Evolutionary conservation across 2,329 filamentous ascomycete genomes (phyloP).

Genomic region (Aspergillus nomiae): DNA sequence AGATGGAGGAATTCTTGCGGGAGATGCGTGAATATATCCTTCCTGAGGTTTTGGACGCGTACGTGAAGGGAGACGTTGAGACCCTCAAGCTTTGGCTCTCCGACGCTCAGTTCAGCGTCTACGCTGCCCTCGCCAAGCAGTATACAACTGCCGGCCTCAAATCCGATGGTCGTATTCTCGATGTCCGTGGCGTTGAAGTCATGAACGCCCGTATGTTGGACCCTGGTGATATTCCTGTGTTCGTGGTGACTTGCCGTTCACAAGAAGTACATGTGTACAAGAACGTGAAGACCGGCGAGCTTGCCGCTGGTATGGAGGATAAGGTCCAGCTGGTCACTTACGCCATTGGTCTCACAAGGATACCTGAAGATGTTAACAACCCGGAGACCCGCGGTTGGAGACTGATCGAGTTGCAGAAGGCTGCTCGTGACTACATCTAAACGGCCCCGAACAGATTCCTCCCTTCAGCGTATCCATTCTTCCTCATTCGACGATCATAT

Average conservation of each 20-base stretch:
- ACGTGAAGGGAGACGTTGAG: conserved; percentile 92
- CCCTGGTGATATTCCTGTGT: conserved; percentile 69
- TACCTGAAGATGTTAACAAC: conserved; percentile 95
- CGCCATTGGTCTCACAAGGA: conserved; percentile 90
- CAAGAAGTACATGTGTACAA: conserved; percentile 98
- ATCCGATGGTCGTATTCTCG: conserved; percentile 90
- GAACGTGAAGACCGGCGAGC: conserved; percentile 83
- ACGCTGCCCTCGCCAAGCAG: conserved; percentile 94
- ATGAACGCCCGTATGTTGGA: conserved; percentile 50
- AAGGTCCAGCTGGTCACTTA: conserved; percentile 98
- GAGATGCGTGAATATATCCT: conserved; percentile 98
- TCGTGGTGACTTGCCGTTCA: conserved; percentile 94
- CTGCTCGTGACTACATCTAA: conserved; percentile 84
- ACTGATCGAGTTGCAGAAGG: conserved; percentile 98
- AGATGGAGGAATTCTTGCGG: conserved; percentile 89
- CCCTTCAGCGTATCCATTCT: not conserved
- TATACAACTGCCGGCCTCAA: conserved; percentile 92
- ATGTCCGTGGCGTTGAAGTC: conserved; percentile 90
- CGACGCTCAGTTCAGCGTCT: conserved; percentile 93
- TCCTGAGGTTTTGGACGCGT: conserved; percentile 94
- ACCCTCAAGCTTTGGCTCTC: conserved; percentile 94
- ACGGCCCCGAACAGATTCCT: not conserved
- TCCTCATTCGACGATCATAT: conserved; percentile 12
- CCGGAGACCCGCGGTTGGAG: conserved; percentile 96
- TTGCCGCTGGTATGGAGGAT: conserved; percentile 97